These are phyloP conservation scores for Lactarius indigo DNA, from an alignment of 768 basidiomycete genomes.

Conservation along the genomic window DNA sequence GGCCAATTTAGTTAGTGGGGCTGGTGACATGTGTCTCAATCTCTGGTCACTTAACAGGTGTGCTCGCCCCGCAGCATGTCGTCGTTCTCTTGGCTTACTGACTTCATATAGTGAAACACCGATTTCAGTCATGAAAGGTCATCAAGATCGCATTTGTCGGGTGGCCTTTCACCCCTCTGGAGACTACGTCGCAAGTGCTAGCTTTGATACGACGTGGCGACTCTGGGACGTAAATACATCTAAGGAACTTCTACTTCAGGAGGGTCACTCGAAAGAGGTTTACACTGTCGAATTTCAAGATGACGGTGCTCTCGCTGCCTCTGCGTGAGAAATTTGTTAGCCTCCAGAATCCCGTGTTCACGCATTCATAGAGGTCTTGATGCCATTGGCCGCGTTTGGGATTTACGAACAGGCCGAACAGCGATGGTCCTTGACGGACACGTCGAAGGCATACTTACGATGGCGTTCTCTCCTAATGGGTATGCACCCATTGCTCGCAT, in stretches of 20 bases:
- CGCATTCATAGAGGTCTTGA: conserved; percentile 72
- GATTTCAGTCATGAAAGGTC: conserved; percentile 82
- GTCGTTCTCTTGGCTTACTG: neutral
- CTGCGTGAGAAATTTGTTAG: conserved; percentile 59
- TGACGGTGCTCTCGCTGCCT: conserved; percentile 89
- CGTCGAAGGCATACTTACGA: conserved; percentile 84
- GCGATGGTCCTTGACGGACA: conserved; percentile 99
- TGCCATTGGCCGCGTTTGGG: conserved; percentile 97
- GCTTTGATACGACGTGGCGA: conserved; percentile 97
- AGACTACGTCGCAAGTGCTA: conserved; percentile 88
- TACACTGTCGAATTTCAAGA: conserved; percentile 95
- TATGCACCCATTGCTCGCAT: conserved; percentile 38
- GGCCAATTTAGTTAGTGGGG: conserved; percentile 89
- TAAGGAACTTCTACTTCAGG: conserved; percentile 84
- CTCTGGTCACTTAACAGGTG: conserved; percentile 89
- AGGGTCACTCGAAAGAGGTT: conserved; percentile 96
- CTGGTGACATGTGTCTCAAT: conserved; percentile 79
- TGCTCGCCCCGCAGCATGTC: conserved; percentile 20
- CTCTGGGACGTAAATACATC: conserved; percentile 88
- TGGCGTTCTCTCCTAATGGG: conserved; percentile 96
- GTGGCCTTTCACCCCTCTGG: conserved; percentile 98
- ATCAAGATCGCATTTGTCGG: conserved; percentile 86
- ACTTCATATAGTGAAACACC: conserved; percentile 65
- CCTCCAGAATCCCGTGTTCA: neutral
- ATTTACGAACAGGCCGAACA: conserved; percentile 89